Conservation (phyloP, 805 yeast genomes). For the Wickerhamomyces chaumierensis region DNA sequence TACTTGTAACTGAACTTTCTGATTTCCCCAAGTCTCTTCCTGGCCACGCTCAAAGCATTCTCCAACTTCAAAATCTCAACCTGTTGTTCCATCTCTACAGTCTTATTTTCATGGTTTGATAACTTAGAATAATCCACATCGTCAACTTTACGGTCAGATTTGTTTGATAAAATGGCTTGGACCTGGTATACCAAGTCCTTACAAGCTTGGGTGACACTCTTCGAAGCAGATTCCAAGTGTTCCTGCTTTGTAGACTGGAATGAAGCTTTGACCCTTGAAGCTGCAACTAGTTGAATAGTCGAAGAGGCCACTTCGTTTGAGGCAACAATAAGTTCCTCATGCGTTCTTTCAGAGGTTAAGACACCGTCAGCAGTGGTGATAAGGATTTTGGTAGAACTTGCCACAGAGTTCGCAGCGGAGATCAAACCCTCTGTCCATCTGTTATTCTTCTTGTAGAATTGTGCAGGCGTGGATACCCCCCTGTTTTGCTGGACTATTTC, state of each 20-base stretch:
- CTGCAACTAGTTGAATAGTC: conserved; percentile 86
- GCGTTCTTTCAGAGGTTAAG: conserved; percentile 46
- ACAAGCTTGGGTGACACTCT: conserved; percentile 66
- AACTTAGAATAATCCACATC: conserved; percentile 56
- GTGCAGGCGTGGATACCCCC: conserved; percentile 55
- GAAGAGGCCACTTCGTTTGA: conserved; percentile 89
- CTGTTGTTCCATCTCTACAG: conserved; percentile 87
- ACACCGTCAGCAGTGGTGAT: conserved; percentile 85
- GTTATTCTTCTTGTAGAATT: conserved; percentile 76
- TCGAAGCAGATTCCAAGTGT: conserved; percentile 55
- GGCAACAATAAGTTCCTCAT: conserved; percentile 80
- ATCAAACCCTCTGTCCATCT: conserved; percentile 92
- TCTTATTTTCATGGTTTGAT: conserved; percentile 70
- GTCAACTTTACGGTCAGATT: conserved; percentile 21
- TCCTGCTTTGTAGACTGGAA: conserved; percentile 70
- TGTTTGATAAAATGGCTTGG: conserved; percentile 39
- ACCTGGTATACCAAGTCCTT: conserved; percentile 61
- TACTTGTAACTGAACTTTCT: conserved; percentile 68
- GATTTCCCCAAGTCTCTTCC: conserved; percentile 77
- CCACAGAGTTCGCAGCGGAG: conserved; percentile 82
- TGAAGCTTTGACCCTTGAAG: conserved; percentile 77
- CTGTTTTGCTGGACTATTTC: conserved; percentile 69
- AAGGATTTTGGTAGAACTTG: conserved; percentile 69
- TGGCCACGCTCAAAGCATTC: conserved; percentile 55
- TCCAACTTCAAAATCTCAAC: conserved; percentile 80